Evolutionary conservation across 2,329 filamentous ascomycete genomes (phyloP).

Genomic region (Xylaria sp.): DNA sequence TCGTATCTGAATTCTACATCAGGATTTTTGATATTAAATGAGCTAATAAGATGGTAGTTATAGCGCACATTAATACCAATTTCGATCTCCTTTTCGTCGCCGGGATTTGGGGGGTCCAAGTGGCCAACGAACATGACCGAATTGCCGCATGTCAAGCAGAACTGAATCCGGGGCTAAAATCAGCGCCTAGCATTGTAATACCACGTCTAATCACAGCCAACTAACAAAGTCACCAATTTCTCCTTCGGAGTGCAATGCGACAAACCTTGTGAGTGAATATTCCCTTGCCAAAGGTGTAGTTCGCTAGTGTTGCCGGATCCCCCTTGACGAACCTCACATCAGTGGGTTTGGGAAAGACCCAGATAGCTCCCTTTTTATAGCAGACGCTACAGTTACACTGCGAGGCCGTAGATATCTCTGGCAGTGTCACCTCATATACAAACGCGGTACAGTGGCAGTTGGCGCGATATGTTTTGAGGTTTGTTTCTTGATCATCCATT

Average conservation of each 20-base stretch:
- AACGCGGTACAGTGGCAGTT: constrained; percentile 6
- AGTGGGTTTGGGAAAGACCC: constrained; percentile 3
- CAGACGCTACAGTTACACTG: constrained; percentile 9
- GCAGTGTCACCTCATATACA: constrained; percentile 8
- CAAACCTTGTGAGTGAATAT: constrained; percentile 4
- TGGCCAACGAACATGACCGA: constrained; percentile 6
- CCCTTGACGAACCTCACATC: constrained; percentile 7
- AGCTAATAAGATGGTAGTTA: background rate
- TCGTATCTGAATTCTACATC: background rate
- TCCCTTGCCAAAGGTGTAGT: constrained; percentile 11
- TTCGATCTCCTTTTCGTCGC: background rate
- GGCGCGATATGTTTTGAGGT: constrained; percentile 2
- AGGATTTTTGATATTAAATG: background rate
- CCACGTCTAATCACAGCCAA: background rate
- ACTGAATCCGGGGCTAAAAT: background rate
- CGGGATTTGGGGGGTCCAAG: background rate
- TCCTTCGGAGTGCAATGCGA: background rate
- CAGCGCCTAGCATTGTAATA: background rate
- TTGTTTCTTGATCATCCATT: background rate
- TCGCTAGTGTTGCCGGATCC: background rate
- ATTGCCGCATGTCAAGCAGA: constrained; percentile 6
- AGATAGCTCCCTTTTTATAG: constrained; percentile 7
- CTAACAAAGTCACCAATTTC: background rate
- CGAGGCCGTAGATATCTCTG: constrained; percentile 2
- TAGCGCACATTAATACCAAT: constrained; percentile 4